phyloP scores from a whole-genome alignment of 1,284 basidiomycete genomes.

The Quambalaria eucalypti region DNA sequence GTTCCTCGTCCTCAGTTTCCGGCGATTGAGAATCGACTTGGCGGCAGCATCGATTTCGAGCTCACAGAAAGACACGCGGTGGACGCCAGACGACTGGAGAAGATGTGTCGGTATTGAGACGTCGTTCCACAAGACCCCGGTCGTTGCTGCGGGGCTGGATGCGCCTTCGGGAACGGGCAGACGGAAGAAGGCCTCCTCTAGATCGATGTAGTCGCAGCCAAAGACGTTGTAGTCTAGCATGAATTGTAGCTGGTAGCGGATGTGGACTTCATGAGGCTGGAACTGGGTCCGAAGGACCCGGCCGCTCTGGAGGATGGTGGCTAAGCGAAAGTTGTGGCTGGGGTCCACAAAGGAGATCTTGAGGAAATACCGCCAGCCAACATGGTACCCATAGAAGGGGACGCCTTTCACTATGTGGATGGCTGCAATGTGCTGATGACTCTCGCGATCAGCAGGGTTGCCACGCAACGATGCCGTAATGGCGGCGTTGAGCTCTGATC shows the following conservation, averaged over 20 bases:
- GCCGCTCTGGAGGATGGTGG: constrained; percentile 33
- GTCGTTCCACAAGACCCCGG: constrained; percentile 1
- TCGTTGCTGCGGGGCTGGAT: no score
- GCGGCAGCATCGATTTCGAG: constrained; percentile 77
- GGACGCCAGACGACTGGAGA: constrained; percentile 16
- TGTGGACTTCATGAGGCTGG: constrained; percentile 64
- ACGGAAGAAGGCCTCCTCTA: constrained; percentile 52
- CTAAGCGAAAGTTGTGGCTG: constrained; percentile 26
- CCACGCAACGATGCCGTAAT: constrained; percentile 29
- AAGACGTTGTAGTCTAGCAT: constrained; percentile 91
- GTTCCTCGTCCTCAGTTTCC: constrained; percentile 58
- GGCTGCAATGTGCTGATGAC: constrained; percentile 31
- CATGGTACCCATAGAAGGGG: constrained; percentile 89
- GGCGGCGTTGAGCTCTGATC: constrained; percentile 58
- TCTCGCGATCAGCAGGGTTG: constrained; percentile 15
- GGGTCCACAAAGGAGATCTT: constrained; percentile 69
- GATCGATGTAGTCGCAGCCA: constrained; percentile 80
- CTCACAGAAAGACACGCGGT: constrained; percentile 58
- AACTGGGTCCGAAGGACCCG: constrained; percentile 58
- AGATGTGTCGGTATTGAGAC: background rate
- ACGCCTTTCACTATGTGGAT: constrained; percentile 85
- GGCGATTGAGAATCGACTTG: constrained; percentile 76
- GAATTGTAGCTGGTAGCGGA: constrained; percentile 82
- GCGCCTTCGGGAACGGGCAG: constrained; percentile 48
- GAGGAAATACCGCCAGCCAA: constrained; percentile 75